Conservation (phyloP, 2,329 filamentous ascomycete genomes). For the Hymenoscyphus occultus region DNA sequence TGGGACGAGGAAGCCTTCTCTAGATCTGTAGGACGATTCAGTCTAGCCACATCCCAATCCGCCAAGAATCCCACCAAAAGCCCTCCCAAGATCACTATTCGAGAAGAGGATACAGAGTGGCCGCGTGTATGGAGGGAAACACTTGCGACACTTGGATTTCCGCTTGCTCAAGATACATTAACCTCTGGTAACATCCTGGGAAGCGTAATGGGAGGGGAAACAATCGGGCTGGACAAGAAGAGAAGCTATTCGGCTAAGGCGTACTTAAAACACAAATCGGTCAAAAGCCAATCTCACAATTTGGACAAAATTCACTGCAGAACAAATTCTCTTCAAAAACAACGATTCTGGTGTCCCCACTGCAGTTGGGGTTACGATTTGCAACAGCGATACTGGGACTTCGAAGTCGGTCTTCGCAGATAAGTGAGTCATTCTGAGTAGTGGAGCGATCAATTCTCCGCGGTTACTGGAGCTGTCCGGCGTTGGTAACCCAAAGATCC, state of each 20-base stretch:
- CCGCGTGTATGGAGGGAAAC: constrained; percentile 52
- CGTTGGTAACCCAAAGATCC: constrained; percentile 40
- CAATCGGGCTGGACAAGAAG: constrained; percentile 8
- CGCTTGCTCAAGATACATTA: constrained; percentile 42
- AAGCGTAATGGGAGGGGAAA: constrained; percentile 26
- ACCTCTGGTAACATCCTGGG: constrained; percentile 39
- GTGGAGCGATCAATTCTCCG: constrained; percentile 45
- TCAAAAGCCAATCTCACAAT: constrained; percentile 65
- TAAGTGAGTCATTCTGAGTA: constrained; percentile 46
- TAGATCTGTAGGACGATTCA: constrained; percentile 37
- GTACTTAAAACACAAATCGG: constrained; percentile 18
- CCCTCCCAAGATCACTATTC: constrained; percentile 48
- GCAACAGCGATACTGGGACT: constrained; percentile 13
- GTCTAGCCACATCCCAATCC: constrained; percentile 33
- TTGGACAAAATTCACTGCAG: constrained; percentile 80
- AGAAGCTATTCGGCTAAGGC: constrained; percentile 23
- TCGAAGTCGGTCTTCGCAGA: constrained; percentile 20
- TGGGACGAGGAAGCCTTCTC: constrained; percentile 41
- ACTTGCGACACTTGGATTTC: constrained; percentile 40
- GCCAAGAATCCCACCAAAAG: constrained; percentile 13
- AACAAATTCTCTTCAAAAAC: constrained; percentile 56
- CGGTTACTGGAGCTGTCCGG: constrained; percentile 47
- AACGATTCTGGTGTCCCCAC: background rate
- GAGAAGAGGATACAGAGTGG: constrained; percentile 45
- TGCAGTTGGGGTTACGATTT: constrained; percentile 20